A percentile compares a stretch with the other conserved stretches of the same genome.
Conservation (phyloP, 2,329 filamentous ascomycete genomes). For the Aplosporella prunicola region DNA sequence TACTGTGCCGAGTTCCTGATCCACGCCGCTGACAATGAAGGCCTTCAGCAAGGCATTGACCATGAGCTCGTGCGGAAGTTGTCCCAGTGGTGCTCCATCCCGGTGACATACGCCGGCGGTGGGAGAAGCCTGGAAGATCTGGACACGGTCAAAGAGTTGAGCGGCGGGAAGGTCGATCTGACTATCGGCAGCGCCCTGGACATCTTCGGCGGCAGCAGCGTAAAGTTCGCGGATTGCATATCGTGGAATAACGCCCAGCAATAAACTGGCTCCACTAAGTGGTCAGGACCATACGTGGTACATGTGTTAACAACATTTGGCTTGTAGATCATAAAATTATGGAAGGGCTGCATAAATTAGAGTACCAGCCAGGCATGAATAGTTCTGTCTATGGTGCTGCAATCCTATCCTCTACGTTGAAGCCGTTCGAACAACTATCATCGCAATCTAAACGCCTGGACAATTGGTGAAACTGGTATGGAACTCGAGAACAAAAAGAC, state of each 20-base stretch:
- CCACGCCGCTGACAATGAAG: conserved; percentile 94
- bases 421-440: too few species aligned
- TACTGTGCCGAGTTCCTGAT: conserved; percentile 96
- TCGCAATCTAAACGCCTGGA: too few species aligned
- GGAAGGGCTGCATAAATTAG: too few species aligned
- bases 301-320: too few species aligned
- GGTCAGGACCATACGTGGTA: too few species aligned
- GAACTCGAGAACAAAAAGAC: too few species aligned
- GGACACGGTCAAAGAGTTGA: conserved; percentile 69
- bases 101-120: conserved; percentile 95
- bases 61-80: conserved; percentile 69
- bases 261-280: too few species aligned
- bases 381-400: too few species aligned
- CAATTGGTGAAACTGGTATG: too few species aligned
- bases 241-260: conserved; percentile 58
- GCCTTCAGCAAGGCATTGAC: conserved; percentile 83
- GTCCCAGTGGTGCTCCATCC: conserved; percentile 79
- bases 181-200: conserved; percentile 96
- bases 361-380: too few species aligned
- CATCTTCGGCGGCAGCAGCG: conserved; percentile 82
- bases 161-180: conserved; percentile 73
- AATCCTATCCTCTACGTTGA: too few species aligned
- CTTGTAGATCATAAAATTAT: too few species aligned
- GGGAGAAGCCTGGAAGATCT: conserved; percentile 74
- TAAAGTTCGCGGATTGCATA: conserved; percentile 82